phyloP scores from a whole-genome alignment of 306 rosid species.

The Echinosophora koreensis region DNA sequence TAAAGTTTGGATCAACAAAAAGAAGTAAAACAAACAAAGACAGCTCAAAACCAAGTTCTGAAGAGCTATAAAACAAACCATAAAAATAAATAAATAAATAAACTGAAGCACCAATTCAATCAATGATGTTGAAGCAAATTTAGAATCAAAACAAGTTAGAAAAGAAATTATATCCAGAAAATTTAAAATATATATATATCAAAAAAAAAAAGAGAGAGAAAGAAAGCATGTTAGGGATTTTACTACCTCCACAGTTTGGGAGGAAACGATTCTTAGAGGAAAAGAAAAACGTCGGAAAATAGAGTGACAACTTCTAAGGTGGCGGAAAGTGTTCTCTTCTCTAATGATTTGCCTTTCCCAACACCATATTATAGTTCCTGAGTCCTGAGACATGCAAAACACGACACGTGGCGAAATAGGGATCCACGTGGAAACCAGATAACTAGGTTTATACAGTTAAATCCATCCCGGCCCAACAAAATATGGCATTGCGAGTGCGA shows the following conservation, averaged over 20 bases:
- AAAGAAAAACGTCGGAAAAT: background rate
- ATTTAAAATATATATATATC: background rate
- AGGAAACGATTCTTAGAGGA: background rate
- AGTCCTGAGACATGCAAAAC: background rate
- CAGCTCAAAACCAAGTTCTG: background rate
- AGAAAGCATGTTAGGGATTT: background rate
- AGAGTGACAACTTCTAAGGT: background rate
- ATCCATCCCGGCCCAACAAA: too few species aligned
- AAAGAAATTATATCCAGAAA: background rate
- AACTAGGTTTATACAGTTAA: too few species aligned
- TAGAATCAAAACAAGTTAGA: background rate
- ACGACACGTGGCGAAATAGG: conserved; percentile 4
- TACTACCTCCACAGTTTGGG: conserved; percentile 6
- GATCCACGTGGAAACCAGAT: background rate
- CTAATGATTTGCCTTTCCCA: background rate
- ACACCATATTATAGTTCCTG: background rate
- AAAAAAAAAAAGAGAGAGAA: background rate
- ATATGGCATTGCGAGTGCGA: too few species aligned
- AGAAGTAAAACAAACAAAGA: background rate
- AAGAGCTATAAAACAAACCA: background rate
- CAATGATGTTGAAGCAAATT: background rate
- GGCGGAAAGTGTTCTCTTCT: background rate
- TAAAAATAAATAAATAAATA: too few species aligned
- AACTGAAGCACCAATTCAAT: background rate
- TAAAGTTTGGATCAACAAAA: background rate